Conservation (phyloP, 176 grass and related monocot genomes). For the Triticum aestivum region IWGSC_CS_RefSeq_v2.1 NC_057801.1:662657460-662657959, state of each 20-base stretch:
- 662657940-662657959: constrained; percentile 37
- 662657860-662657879: not conserved
- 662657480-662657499: not conserved
- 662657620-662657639: not conserved
- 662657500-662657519: not conserved
- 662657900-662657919: constrained; percentile 91
- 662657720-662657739: constrained; percentile 89
- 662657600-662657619: not conserved
- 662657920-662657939: constrained; percentile 82
- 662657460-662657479: not conserved
- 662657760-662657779: constrained; percentile 79
- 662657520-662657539: not conserved
- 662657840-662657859: not conserved
- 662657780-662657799: constrained; percentile 91
- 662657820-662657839: not conserved
- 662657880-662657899: constrained; percentile 95
- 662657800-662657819: constrained; percentile 43
- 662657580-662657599: not conserved
- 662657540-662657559: not conserved
- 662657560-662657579: not conserved
- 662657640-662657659: constrained; percentile 1
- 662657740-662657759: constrained; percentile 79
- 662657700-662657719: constrained; percentile 82
- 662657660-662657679: constrained; percentile 59
- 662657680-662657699: constrained; percentile 91